phyloP scores from a whole-genome alignment of 2,329 filamentous ascomycete species.

The Pseudofabraea citricarpa region DNA sequence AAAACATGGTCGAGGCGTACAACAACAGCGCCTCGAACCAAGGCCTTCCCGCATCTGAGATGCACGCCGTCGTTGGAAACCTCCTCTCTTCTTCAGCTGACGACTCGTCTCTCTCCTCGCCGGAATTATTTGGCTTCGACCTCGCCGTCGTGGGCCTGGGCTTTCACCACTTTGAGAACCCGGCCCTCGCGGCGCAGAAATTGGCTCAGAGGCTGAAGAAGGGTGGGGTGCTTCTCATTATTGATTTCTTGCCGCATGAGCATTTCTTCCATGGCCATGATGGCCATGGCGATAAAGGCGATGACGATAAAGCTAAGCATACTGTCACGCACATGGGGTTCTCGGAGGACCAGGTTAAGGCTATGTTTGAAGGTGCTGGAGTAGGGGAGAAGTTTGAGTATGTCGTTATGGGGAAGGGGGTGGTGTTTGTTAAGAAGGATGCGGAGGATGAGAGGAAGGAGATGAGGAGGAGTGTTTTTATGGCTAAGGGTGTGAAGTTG shows the following conservation, averaged over 20 bases:
- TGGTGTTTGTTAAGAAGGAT: slow-evolving; percentile 17
- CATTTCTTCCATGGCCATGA: background rate
- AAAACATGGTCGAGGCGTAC: slow-evolving; percentile 65
- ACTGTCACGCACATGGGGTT: slow-evolving; percentile 67
- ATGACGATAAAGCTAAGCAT: slow-evolving; percentile 30
- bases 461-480: slow-evolving; percentile 1
- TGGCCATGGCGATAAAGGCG: slow-evolving; percentile 11
- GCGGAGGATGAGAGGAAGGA: slow-evolving; percentile 1
- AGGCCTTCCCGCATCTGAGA: slow-evolving; percentile 45
- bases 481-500: background rate
- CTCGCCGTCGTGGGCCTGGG: slow-evolving; percentile 57
- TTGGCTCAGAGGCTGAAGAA: slow-evolving; percentile 58
- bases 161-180: slow-evolving; percentile 65
- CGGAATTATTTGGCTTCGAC: slow-evolving; percentile 67
- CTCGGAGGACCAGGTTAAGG: slow-evolving; percentile 49
- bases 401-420: slow-evolving; percentile 20
- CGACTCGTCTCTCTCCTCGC: slow-evolving; percentile 50
- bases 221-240: slow-evolving; percentile 62
- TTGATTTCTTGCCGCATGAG: slow-evolving; percentile 60
- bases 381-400: slow-evolving; percentile 52
- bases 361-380: slow-evolving; percentile 61
- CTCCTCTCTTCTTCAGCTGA: slow-evolving; percentile 43
- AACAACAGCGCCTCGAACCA: slow-evolving; percentile 55
- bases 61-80: slow-evolving; percentile 54
- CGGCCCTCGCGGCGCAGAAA: slow-evolving; percentile 50